Evolutionary conservation across 1,139 yeast genomes (phyloP), one percentile per base, ranked within the genome.

Genomic region (Pichia cactophila): DNA sequence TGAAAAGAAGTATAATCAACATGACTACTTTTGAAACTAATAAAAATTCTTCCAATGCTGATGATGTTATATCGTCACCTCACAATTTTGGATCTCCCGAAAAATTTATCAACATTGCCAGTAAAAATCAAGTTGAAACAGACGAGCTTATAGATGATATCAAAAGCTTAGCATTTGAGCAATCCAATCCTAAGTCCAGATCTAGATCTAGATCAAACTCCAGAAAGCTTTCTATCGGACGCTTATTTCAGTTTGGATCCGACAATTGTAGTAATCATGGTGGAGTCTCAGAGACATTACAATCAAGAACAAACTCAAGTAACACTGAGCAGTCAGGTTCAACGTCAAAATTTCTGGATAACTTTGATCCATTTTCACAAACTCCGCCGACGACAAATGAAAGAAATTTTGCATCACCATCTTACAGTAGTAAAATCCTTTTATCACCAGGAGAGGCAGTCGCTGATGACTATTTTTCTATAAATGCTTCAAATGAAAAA

Each of bases 151-250:
- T 28, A 3, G 40, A 38, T 38, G 46, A 41, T n/a, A 38, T 31
- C 6, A 41, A 26, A 4, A 33, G 33, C 35, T 11, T 46, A 26
- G 10, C 42, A 4, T 49, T 51, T 28, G 57, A 51, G 8, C 50
- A 50, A 23, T 46, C 52, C 4, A 41, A 46, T 31, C 33, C 48
- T 14, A 48, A 53, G 26, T 44, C 47, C 7, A 56, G 56, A 38
- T 51, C 64, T 4, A 50, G 67, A 44, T 61, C 67, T 2, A 52
- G 67, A 36, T 62, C 67, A 28, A 63, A 61, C 44, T 63, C 68
- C 3, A 54, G 63, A 29, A 62, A 63, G 42, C 46, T 63, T 37
- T 61, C 66, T 4, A 55, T 65, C 11, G 58, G 61, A 2, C 56
- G 65, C 35, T 52, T 65, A 12, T 65, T 65, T 48, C 57, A 57